Evolutionary conservation across 441 rosid genomes (phyloP).

Genomic region (Breynia disticha): DNA sequence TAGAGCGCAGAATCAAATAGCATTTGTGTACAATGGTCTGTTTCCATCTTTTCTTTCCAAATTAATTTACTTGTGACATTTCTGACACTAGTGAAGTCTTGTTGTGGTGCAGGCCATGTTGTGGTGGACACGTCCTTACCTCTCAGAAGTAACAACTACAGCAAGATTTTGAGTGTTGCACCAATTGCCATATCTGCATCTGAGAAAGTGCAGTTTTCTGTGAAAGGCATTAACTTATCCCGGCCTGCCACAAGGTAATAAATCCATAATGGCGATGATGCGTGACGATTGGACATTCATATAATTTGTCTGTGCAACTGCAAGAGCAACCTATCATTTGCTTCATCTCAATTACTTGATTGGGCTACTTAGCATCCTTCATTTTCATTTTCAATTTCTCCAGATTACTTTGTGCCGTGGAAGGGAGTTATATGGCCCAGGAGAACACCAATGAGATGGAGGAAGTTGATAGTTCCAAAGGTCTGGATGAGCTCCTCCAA

Average conservation of each 20-base stretch:
- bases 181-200: constrained; percentile 72
- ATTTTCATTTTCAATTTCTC: constrained; percentile 7
- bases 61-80: background rate
- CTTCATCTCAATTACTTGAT: no score
- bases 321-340: background rate
- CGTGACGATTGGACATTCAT: constrained; percentile 7
- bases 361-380: background rate
- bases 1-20: constrained; percentile 69
- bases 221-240: constrained; percentile 67
- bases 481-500: constrained; percentile 51
- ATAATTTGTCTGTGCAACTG: background rate
- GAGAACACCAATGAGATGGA: constrained; percentile 38
- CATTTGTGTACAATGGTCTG: constrained; percentile 66
- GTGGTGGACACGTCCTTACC: constrained; percentile 62
- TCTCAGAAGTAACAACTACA: constrained; percentile 38
- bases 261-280: constrained; percentile 2
- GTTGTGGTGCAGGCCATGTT: constrained; percentile 61
- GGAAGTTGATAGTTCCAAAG: constrained; percentile 27
- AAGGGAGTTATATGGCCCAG: constrained; percentile 67
- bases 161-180: constrained; percentile 53
- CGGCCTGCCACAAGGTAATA: constrained; percentile 60
- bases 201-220: constrained; percentile 46
- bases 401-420: constrained; percentile 86
- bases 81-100: constrained; percentile 3
- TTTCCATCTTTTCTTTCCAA: constrained; percentile 9